Evolutionary conservation across 2,329 filamentous ascomycete genomes (phyloP), one percentile per base, ranked within the genome.

Genomic region (Sordariomycetes sp.): DNA sequence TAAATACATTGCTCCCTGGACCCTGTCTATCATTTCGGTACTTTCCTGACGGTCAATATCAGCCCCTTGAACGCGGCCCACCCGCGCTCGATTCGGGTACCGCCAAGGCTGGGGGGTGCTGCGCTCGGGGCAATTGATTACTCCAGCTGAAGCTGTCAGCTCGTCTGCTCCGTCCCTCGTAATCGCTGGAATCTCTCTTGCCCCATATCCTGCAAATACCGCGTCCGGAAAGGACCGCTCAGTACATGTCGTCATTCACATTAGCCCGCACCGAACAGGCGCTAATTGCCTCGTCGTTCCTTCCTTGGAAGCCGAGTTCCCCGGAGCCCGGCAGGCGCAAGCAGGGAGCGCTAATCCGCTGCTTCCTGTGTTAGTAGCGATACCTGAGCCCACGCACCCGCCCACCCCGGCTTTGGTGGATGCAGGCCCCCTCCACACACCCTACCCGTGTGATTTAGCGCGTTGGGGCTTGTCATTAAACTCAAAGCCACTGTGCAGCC

Each of bases 401-500:
- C 14, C 35, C 25, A 32, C 55, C 55, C 46, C 43, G 50, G 40
- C 40, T 48, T 34, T 50, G 28, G 34, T 40, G 22, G 22, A 55
- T n/a, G 46, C 24, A n/a, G 40, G 54, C 28, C 16, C 43, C 24
- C 43, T 50, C 55, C 55, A 37, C 43, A 57, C 55, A 57, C 43
- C 55, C 55, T 48, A 40, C 55, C 43, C 50, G 34, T 43, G 43
- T 48, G n/a, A 40, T 35, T 25, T 57, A 51, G 24, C 55, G 40
- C 55, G 28, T n/a, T 20, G 40, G 55, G 55, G 28, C 20, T 57
- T 57, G 55, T 57, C 43, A 57, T 57, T 57, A 57, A 57, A 53
- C 55, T 57, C 55, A 57, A 57, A 57, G 55, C 55, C 55, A 57
- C 55, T 25, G 46, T 51, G 46, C 46, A 57, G 55, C 48, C 55